Conservation (phyloP, 768 basidiomycete species). For the Cyclocybe cylindracea region DNA sequence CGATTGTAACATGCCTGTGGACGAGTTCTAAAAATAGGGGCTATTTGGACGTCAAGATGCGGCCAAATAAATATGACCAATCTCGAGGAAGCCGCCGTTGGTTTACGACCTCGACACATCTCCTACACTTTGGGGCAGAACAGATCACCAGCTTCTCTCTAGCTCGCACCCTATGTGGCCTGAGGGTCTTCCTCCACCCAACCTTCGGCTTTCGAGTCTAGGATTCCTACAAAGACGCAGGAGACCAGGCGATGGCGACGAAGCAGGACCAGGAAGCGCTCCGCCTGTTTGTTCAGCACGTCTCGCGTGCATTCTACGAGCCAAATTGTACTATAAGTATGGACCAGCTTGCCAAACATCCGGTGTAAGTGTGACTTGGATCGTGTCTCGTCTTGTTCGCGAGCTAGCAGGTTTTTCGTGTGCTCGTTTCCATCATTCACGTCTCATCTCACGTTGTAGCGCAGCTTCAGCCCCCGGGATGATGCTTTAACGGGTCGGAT, state of each 20-base stretch:
- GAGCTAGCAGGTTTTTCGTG: conserved; percentile 3
- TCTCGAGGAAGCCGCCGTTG: too few relatives aligned
- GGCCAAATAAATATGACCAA: too few relatives aligned
- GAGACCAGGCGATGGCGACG: conserved; percentile 47
- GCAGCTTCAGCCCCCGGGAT: conserved; percentile 75
- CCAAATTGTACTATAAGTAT: conserved; percentile 87
- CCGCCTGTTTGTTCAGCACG: conserved; percentile 88
- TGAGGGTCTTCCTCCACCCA: neutral
- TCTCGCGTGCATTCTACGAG: conserved; percentile 94
- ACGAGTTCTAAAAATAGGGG: too few relatives aligned
- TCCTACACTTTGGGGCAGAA: too few relatives aligned
- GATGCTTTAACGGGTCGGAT: conserved; percentile 91
- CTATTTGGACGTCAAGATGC: too few relatives aligned
- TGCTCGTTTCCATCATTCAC: conserved; percentile 3
- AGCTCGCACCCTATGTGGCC: conserved; percentile 4
- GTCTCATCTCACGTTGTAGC: conserved; percentile 12
- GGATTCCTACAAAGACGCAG: neutral
- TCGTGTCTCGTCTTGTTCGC: conserved; percentile 13
- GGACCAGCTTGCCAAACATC: conserved; percentile 90
- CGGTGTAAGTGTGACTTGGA: conserved; percentile 77
- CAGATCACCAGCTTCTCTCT: neutral
- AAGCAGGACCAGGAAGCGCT: conserved; percentile 84
- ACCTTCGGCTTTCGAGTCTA: conserved; percentile 10
- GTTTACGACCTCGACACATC: too few relatives aligned
- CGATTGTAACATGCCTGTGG: too few relatives aligned